Conservation (phyloP, 495 filamentous ascomycete genomes). For the Darksidea phi region DNA sequence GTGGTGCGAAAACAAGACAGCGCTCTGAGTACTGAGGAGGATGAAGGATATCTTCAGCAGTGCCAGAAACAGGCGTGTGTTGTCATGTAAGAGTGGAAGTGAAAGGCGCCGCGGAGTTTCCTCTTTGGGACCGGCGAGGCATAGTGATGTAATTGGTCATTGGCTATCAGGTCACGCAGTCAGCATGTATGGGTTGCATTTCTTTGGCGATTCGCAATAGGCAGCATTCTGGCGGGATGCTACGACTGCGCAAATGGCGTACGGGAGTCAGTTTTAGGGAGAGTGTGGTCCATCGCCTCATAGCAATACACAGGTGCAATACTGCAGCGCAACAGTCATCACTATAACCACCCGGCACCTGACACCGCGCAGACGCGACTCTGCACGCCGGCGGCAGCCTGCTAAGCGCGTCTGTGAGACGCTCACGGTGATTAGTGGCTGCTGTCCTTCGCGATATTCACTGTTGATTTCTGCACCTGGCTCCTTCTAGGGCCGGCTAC, state of each 20-base stretch:
- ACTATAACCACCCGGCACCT: not conserved
- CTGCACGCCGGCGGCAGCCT: constrained; percentile 12
- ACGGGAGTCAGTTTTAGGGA: too few species aligned
- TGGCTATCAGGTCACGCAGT: not conserved
- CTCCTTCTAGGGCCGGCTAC: not conserved
- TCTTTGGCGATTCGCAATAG: too few species aligned
- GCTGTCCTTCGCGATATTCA: not conserved
- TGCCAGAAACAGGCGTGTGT: constrained; percentile 47
- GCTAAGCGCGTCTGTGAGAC: not conserved
- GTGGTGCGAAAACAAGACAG: constrained; percentile 60
- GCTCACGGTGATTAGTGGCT: not conserved
- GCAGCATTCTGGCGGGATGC: too few species aligned
- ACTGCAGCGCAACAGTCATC: too few species aligned
- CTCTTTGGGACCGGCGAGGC: not conserved
- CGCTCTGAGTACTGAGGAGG: constrained; percentile 51
- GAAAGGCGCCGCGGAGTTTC: not conserved
- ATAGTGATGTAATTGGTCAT: not conserved
- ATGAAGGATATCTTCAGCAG: constrained; percentile 59
- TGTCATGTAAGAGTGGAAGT: constrained; percentile 45
- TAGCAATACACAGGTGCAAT: too few species aligned
- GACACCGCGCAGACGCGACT: not conserved
- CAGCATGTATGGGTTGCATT: not conserved
- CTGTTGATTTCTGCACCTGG: not conserved
- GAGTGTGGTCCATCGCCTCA: too few species aligned
- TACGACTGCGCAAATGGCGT: too few species aligned